These are phyloP conservation scores for Kandelia obovata DNA, from an alignment of 345 rosid species.

Conservation along the genomic window DNA sequence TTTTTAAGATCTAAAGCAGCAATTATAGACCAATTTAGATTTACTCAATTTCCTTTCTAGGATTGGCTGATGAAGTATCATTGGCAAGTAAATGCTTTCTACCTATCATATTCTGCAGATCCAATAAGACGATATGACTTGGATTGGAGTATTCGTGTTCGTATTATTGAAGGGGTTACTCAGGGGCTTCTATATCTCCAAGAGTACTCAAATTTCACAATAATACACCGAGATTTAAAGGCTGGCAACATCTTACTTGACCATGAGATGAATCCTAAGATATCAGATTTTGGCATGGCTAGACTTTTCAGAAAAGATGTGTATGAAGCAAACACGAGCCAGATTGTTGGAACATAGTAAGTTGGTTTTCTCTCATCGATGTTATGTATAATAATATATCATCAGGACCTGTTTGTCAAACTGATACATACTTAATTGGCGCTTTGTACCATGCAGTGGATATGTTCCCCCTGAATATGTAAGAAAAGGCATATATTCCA, in stretches of 20 bases:
- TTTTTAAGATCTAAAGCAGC: too few relatives aligned
- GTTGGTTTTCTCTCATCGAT: background rate
- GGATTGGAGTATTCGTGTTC: constrained; percentile 37
- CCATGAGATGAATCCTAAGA: constrained; percentile 36
- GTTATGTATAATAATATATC: background rate
- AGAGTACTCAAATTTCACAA: constrained; percentile 45
- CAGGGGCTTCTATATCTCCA: constrained; percentile 53
- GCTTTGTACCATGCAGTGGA: constrained; percentile 29
- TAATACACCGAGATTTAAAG: constrained; percentile 45
- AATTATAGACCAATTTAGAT: background rate
- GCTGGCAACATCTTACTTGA: constrained; percentile 44
- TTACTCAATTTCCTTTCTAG: background rate
- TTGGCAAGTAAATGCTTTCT: too few relatives aligned
- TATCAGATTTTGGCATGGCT: constrained; percentile 47
- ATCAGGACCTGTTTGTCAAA: background rate
- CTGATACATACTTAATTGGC: background rate
- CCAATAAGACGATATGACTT: constrained; percentile 7
- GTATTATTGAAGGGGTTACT: constrained; percentile 41
- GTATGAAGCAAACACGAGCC: constrained; percentile 35
- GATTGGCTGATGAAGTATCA: too few relatives aligned
- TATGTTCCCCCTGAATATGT: constrained; percentile 50
- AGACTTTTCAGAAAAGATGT: constrained; percentile 35
- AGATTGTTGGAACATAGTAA: constrained; percentile 45
- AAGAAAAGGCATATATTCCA: constrained; percentile 37
- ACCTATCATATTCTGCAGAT: constrained; percentile 19